Conservation (phyloP, 2,329 filamentous ascomycete species). For the Diaporthe sp. region DNA sequence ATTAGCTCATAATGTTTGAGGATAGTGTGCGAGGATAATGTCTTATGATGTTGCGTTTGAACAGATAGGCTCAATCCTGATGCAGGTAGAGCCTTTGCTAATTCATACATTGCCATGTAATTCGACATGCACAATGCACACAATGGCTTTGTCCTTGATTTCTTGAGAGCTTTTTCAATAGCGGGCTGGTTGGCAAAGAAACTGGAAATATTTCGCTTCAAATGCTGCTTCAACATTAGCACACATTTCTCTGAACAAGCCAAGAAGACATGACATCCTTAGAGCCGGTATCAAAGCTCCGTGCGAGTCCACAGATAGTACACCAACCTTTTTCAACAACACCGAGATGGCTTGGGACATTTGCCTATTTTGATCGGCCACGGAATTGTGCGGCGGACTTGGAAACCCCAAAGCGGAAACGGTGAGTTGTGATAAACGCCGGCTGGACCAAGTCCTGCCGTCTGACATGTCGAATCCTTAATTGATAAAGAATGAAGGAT, state of each 20-base stretch:
- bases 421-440: background rate
- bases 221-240: background rate
- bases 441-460: background rate
- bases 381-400: background rate
- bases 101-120: too few species aligned
- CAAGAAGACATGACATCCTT: background rate
- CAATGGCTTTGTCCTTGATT: background rate
- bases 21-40: too few species aligned
- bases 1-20: background rate
- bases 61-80: background rate
- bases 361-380: background rate
- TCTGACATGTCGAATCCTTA: background rate
- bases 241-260: background rate
- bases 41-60: background rate
- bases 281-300: too few species aligned
- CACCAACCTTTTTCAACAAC: background rate
- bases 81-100: too few species aligned
- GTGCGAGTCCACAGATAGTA: background rate
- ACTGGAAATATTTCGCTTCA: fast-evolving
- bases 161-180: background rate
- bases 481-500: background rate
- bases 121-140: background rate
- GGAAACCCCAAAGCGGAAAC: background rate
- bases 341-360: too few species aligned
- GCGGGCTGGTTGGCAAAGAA: too few species aligned